Base-by-base conservation (phyloP, 805 yeast species). In the Yarrowia sp. region DNA sequence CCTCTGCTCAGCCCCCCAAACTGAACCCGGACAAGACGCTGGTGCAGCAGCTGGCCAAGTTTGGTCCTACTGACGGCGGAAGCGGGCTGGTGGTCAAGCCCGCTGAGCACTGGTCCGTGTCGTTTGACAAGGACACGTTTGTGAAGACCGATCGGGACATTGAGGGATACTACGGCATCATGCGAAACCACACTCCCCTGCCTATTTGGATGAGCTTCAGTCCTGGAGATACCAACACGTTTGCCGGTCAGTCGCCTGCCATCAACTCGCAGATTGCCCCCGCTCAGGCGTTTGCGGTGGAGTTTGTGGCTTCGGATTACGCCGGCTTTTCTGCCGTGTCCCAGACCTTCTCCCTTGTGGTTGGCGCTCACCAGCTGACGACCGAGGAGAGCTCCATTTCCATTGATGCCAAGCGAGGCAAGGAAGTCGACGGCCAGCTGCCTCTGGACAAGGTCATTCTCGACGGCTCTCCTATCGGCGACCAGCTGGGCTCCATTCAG, bases 201-300 rank as follows among this genome's bases (percentile, higher is more conserved):
- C 99, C 99, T 44, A 88, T 86, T 74, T 95, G 99, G 98, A 80
- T 92, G 64, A 77, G 79, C 66, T 95, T 94, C 75, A 87, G 92
- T 74, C 64, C 64, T 2, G 72, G 81, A 2, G 73, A 83, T 6
- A 79, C 80, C 67, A 80, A 82, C 44, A 84, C 90, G 20, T 94
- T 92, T 77, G 82, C 86, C 50, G 99, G 99, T 39, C 87, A 88
- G 1, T 94, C 97, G 0, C 99, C 99, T 12, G 81, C 89, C 9
- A 91, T 91, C 39, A 89, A 91, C 72, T 90, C 97, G 1, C 82
- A 84, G 17, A 89, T 92, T 72, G 99, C 99, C 0, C 98, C 98
- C 12, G 91, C 96, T 47, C 81, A 85, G 71, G 79, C 81, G 49
- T 95, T 86, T 76, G 83, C 85, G 17, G 86, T 94, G 71, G 82